These are phyloP conservation scores for Tetrahymena malaccensis DNA, from an alignment of 73 alveolate species.

Conservation along the genomic window DNA sequence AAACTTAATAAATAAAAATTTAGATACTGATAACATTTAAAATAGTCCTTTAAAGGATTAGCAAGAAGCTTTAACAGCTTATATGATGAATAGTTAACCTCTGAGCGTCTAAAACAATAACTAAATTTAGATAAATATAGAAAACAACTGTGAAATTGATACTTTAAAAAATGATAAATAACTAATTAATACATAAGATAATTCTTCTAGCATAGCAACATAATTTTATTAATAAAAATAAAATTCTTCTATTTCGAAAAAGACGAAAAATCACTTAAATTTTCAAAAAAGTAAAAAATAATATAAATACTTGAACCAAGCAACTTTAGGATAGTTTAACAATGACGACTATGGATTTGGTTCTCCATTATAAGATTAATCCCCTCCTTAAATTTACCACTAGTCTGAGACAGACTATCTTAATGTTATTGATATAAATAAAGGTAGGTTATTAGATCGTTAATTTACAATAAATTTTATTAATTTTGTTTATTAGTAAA, in stretches of 20 bases:
- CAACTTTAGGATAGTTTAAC: neutral
- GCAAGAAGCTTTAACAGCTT: neutral
- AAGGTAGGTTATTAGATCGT: neutral
- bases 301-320: neutral
- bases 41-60: neutral
- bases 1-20: too few species aligned
- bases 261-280: neutral
- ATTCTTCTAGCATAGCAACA: neutral
- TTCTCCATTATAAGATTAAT: neutral
- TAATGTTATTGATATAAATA: neutral
- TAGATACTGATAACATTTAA: neutral
- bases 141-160: neutral
- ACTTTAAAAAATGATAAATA: neutral
- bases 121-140: too few species aligned
- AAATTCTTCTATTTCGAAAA: neutral
- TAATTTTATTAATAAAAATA: neutral
- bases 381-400: neutral
- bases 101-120: too few species aligned
- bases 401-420: neutral
- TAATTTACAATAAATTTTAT: too few species aligned
- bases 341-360: neutral
- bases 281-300: neutral
- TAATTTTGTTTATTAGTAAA: neutral
- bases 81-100: too few species aligned
- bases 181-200: neutral